Evolutionary conservation across 1,284 basidiomycete species (phyloP).

Genomic region (Cystobasidium pallidum): DNA sequence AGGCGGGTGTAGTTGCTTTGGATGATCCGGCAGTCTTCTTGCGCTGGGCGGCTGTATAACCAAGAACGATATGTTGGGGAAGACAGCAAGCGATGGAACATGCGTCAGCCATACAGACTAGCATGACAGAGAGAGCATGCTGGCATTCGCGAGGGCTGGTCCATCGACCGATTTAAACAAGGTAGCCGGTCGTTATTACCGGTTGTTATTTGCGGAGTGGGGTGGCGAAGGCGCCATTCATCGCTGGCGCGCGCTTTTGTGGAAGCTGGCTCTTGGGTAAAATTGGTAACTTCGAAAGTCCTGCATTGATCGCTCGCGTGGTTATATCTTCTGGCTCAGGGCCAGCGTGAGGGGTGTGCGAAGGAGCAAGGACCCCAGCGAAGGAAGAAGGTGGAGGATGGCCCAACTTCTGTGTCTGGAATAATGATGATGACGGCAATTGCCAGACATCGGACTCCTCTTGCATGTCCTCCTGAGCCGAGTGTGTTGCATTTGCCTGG

Average conservation of each 20-base stretch:
- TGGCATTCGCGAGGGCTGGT: not conserved
- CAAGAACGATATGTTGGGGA: not conserved
- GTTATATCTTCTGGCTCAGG: constrained; percentile 11
- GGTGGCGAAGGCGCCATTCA: not conserved
- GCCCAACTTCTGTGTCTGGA: not conserved
- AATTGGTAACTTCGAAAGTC: not conserved
- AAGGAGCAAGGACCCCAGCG: constrained; percentile 16
- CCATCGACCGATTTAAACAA: constrained; percentile 14
- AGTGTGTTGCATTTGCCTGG: not conserved
- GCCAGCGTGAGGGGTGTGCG: not conserved
- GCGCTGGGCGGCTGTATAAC: not conserved
- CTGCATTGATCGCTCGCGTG: not conserved
- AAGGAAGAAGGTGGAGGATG: constrained; percentile 1
- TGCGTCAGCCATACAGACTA: constrained; percentile 14
- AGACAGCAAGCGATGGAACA: constrained; percentile 1
- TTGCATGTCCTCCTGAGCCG: not conserved
- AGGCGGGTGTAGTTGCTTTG: constrained; percentile 14
- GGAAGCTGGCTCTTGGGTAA: not conserved
- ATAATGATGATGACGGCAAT: constrained; percentile 15
- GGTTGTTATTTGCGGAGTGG: not conserved
- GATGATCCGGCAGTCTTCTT: not conserved
- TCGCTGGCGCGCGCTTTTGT: not conserved
- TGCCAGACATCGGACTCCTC: not conserved
- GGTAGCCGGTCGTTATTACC: not conserved
- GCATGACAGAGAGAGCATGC: not conserved